A percentile compares a stretch with the other conserved stretches of the same genome.
Evolutionary conservation across 2,329 filamentous ascomycete genomes (phyloP).

Genomic region (Aspergillus terreus): DNA sequence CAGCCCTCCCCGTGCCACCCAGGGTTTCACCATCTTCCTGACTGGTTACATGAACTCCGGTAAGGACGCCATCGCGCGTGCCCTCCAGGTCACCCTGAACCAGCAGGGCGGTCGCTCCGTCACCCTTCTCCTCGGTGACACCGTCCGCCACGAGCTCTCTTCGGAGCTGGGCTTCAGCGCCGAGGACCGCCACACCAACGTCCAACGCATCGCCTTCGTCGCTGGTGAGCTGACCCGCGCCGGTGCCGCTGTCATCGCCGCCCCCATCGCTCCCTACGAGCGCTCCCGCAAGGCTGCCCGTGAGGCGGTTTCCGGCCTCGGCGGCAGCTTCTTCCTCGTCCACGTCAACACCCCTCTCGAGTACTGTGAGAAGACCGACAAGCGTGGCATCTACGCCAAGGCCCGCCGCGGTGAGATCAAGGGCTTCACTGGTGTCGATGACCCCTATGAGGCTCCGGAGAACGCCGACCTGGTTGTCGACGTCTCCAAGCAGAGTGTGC

Average conservation of each 20-base stretch:
- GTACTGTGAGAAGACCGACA: constrained; percentile 92
- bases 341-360: constrained; percentile 93
- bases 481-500: constrained; percentile 77
- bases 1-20: constrained; percentile 82
- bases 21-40: constrained; percentile 98
- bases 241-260: constrained; percentile 90
- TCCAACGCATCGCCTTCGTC: constrained; percentile 93
- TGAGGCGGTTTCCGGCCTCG: constrained; percentile 69
- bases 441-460: constrained; percentile 83
- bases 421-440: constrained; percentile 97
- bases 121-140: constrained; percentile 91
- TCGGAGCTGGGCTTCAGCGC: constrained; percentile 93
- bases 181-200: constrained; percentile 90
- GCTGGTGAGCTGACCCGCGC: constrained; percentile 90
- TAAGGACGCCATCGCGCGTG: constrained; percentile 94
- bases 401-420: constrained; percentile 89
- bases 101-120: constrained; percentile 95
- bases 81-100: constrained; percentile 94
- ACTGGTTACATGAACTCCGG: constrained; percentile 95
- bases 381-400: constrained; percentile 79
- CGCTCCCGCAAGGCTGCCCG: constrained; percentile 70
- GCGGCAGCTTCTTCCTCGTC: constrained; percentile 90
- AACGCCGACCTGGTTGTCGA: constrained; percentile 85
- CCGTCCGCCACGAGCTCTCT: constrained; percentile 86
- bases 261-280: constrained; percentile 93